Base-by-base conservation (phyloP, 2,329 filamentous ascomycete genomes). In the Fusarium sp. region DNA sequence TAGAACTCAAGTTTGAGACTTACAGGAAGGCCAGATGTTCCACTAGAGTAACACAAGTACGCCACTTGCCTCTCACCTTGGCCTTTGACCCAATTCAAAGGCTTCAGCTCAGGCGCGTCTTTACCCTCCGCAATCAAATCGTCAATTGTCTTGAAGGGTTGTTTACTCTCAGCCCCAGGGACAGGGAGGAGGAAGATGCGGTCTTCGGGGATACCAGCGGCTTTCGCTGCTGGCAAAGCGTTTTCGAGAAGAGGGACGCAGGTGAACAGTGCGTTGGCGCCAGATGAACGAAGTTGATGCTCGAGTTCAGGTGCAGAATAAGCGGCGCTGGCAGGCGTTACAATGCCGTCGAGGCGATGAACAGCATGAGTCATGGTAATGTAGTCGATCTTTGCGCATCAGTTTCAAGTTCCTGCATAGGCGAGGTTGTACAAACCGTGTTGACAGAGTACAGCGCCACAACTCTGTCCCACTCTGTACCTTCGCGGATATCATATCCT, bases 401-500 rank as follows among this genome's bases (percentile, higher is more conserved):
- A 63, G 47, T n/a, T 42, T 50, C 20, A 14, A 21, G 10, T 4
- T 23, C 18, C 16, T 14, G 25, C n/a, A 53, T 50, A 27, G 30
- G 30, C 40, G 47, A 28, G 20, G 27, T 23, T 25, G 10, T 13
- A 74, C 86, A 63, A 80, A 93, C 91, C 30, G 92, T 93, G 77
- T 97, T 97, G 63, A 94, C 80, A n/a, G 90, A 90, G 80, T 93
- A 97, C 28, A 94, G 82, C 7, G 85, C 90, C 49, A 93, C 83
- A 25, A 94, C 91, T 78, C 94, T 93, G 74, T 96, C 92, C 90
- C 91, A 96, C 77, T 94, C 92, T 0, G 88, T 88, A 14, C 91
- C 92, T 59, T 88, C 79, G 71, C 92, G 90, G 10, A 91, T 88
- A 47, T 85, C 79, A 86, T 92, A 94, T 45, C 88, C 89, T 63